A percentile compares a stretch with the other conserved stretches of the same genome.
Conservation (phyloP, 306 rosid species). For the Trifolium repens region DNA sequence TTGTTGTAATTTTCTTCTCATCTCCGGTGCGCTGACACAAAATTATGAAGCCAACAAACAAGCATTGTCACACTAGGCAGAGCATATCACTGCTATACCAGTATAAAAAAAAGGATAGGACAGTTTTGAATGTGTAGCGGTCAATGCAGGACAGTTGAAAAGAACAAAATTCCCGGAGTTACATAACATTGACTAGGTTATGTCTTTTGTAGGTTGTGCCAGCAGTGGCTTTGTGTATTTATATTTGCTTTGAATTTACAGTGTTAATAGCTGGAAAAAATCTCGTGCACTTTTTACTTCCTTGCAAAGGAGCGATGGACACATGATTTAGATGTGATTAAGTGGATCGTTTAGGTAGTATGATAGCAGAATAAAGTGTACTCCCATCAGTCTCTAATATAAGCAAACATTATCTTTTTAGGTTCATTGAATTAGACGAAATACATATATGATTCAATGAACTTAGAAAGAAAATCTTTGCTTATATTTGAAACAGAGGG, state of each 20-base stretch:
- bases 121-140: conserved; percentile 36
- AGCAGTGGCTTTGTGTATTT: conserved; percentile 1
- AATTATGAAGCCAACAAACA: conserved; percentile 26
- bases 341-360: background rate
- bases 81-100: conserved; percentile 23
- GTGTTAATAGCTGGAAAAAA: conserved; percentile 25
- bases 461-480: too few relatives aligned
- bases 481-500: too few relatives aligned
- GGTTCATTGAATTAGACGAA: too few relatives aligned
- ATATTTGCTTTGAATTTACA: background rate
- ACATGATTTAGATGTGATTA: conserved; percentile 10
- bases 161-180: conserved; percentile 26
- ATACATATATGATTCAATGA: too few relatives aligned
- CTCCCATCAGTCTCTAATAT: too few relatives aligned
- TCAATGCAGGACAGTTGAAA: conserved; percentile 42
- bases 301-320: background rate
- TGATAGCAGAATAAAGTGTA: background rate
- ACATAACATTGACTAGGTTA: conserved; percentile 35
- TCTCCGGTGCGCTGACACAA: conserved; percentile 72
- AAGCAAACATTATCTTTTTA: too few relatives aligned
- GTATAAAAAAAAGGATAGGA: conserved; percentile 21
- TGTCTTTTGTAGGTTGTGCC: conserved; percentile 27
- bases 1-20: conserved; percentile 86
- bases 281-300: background rate
- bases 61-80: conserved; percentile 9